These are phyloP conservation scores for Closterium sp. DNA, from an alignment of 139 green algal species.

Conservation along the genomic window DNA sequence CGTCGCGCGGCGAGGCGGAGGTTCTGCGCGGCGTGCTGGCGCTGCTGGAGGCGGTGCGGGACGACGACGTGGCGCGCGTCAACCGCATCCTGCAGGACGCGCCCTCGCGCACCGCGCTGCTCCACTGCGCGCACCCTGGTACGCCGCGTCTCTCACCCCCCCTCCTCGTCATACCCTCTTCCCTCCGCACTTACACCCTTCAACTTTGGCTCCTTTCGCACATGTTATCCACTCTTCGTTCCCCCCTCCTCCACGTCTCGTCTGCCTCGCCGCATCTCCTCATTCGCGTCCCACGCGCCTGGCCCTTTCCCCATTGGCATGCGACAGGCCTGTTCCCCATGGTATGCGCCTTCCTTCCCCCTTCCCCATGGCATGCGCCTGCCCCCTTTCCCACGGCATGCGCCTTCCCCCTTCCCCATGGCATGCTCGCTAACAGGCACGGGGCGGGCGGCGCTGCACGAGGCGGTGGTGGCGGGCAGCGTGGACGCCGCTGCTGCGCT, in stretches of 20 bases:
- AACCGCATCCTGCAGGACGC: constrained; percentile 3
- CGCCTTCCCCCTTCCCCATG: neutral
- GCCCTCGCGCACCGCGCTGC: neutral
- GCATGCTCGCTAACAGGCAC: neutral
- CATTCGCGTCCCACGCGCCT: too few species aligned
- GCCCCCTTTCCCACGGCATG: too few species aligned
- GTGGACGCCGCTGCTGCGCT: constrained; percentile 4
- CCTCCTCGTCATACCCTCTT: neutral
- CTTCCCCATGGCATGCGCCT: too few species aligned
- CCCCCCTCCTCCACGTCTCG: neutral
- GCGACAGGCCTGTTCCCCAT: neutral
- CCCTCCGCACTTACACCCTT: neutral
- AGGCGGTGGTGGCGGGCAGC: constrained; percentile 7
- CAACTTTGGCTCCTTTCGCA: neutral
- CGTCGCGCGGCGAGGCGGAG: too few species aligned
- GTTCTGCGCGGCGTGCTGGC: neutral
- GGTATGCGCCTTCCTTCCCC: neutral
- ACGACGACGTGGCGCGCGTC: constrained; percentile 2
- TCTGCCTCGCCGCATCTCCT: too few species aligned
- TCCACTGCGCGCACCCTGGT: neutral
- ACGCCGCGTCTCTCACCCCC: neutral
- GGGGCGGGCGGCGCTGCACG: constrained; percentile 13
- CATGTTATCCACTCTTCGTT: neutral
- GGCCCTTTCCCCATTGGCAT: neutral
- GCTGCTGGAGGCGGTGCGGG: neutral